Conservation (phyloP, 441 rosid genomes). For the Brassica hybrid region DNA sequence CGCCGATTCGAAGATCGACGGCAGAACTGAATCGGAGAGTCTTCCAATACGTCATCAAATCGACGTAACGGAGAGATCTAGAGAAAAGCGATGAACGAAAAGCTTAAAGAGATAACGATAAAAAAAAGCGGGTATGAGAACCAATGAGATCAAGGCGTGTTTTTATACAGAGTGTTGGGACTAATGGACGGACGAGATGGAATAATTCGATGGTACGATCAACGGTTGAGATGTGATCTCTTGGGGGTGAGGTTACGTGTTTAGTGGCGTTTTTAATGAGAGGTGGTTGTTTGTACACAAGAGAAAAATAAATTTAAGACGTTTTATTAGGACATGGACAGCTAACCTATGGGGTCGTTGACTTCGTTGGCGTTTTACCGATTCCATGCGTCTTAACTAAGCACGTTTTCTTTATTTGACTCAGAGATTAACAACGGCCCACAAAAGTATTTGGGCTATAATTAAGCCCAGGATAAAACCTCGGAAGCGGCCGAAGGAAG, state of each 20-base stretch:
- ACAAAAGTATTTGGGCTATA: neutral
- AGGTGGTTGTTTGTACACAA: constrained; percentile 5
- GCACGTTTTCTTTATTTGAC: constrained; percentile 7
- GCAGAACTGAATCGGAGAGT: neutral
- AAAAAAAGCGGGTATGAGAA: constrained; percentile 6
- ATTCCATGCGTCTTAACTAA: neutral
- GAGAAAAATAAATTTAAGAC: neutral
- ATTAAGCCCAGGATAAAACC: neutral
- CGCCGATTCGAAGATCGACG: neutral
- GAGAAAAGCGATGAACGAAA: neutral
- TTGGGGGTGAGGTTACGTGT: neutral
- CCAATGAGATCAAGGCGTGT: neutral
- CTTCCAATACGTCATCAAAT: neutral
- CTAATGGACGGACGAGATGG: constrained; percentile 24
- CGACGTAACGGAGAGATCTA: neutral
- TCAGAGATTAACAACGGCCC: neutral
- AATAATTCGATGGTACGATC: neutral
- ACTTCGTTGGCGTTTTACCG: constrained; percentile 20
- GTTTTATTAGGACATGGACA: constrained; percentile 14
- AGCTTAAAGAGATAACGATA: neutral
- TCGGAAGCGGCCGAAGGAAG: neutral
- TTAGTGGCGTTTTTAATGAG: neutral
- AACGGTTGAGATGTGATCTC: constrained; percentile 7
- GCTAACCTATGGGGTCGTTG: constrained; percentile 18
- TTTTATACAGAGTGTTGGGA: constrained; percentile 21